These are phyloP conservation scores for Aureococcus anophagefferens DNA, from an alignment of 108 stramenopile species.

Conservation along the genomic window DNA sequence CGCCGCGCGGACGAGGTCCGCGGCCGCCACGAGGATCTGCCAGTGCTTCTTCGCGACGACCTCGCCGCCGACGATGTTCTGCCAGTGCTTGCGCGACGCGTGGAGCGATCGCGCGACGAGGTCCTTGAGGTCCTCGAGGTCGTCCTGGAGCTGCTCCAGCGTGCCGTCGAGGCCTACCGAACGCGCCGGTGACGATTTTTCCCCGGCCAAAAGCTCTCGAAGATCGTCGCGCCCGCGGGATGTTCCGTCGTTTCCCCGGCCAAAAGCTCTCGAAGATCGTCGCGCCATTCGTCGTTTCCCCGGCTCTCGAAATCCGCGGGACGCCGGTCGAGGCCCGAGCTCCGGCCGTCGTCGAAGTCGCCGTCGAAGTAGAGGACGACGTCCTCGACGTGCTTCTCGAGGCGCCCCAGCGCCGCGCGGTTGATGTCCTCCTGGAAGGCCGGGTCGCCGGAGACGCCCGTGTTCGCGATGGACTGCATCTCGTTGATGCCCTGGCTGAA, in stretches of 20 bases:
- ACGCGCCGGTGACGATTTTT: too few relatives aligned
- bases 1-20: not conserved
- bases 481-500: slow-evolving; percentile 13
- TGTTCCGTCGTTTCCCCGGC: too few relatives aligned
- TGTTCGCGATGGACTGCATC: slow-evolving; percentile 5
- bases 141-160: not conserved
- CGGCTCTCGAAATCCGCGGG: too few relatives aligned
- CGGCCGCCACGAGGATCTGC: not conserved
- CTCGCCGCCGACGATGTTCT: not conserved
- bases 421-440: not conserved
- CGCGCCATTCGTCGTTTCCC: too few relatives aligned
- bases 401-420: not conserved
- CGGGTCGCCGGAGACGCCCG: not conserved
- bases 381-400: not conserved
- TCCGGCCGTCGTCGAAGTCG: too few relatives aligned
- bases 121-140: too few relatives aligned
- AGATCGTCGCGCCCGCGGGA: too few relatives aligned
- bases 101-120: not conserved
- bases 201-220: too few relatives aligned
- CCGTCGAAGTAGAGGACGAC: not conserved
- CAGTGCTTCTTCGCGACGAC: not conserved
- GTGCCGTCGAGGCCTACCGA: too few relatives aligned
- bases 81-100: too few relatives aligned
- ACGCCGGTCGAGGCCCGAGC: too few relatives aligned
- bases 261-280: too few relatives aligned